Evolutionary conservation across 805 yeast species (phyloP), one percentile per base, ranked within the genome.

Genomic region (Tetrapisispora namnaoensis): DNA sequence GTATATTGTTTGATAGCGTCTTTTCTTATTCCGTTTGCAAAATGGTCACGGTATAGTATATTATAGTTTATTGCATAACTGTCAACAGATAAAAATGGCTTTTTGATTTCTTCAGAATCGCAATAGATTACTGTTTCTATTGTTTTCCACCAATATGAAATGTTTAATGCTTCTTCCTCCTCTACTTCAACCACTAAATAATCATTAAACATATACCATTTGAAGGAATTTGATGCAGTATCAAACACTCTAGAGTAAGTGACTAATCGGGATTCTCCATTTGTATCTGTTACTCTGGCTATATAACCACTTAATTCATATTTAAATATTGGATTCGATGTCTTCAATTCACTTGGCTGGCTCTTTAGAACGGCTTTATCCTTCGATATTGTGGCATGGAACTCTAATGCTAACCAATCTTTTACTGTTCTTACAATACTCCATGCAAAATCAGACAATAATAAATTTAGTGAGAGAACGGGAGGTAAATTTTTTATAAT

Each of bases 131-230:
- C 69, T 27, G 83, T 70, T 17, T 84, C 81, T 1, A 96, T 95
- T 32, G 78, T 78, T 62, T 93, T 93, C 96, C 96, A 90, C 70
- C 82, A 73, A 44, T 74, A 72, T 1, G 80, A 69, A 44, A 88
- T 66, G 60, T 88, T 79, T 44, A 89, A 72, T 0, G 86, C 97
- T 56, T 93, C 97, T 14, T 74, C 76, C 55, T 83, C 86, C 1
- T 82, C 74, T 0, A 93, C 73, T 22, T 80, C 82, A 56, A 79
- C 77, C 16, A 90, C 98, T 54, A 93, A 69, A 66, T 91, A 93
- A 65, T 93, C 98, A 61, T 93, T 93, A 64, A 93, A 88, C 60
- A 93, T 64, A 59, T 75, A 79, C 99, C 99, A 93, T 30, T 63
- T 63, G 46, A 65, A 67, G 13, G 47, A 50, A 2, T 60, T 59